Percentiles rank a stretch among this genome's conserved stretches.
phyloP scores from a whole-genome alignment of 2,329 filamentous ascomycete genomes.

The Curvularia eragrostidis region DNA sequence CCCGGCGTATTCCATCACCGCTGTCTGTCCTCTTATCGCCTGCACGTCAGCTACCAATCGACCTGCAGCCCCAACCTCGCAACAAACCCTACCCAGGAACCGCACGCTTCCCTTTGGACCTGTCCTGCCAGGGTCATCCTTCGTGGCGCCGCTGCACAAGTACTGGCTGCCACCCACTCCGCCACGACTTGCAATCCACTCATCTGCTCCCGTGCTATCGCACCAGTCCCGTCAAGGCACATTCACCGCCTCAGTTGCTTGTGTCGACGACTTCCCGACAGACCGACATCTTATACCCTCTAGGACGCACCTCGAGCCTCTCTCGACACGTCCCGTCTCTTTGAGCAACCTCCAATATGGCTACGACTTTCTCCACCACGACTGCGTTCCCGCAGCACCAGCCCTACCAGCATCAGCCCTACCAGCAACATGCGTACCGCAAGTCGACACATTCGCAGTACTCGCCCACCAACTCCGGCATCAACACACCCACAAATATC shows the following conservation, averaged over 20 bases:
- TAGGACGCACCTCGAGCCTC: not conserved
- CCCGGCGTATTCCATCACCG: constrained; percentile 41
- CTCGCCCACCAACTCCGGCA: constrained; percentile 54
- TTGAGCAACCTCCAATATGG: constrained; percentile 34
- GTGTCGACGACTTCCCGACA: constrained; percentile 27
- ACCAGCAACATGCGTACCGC: constrained; percentile 46
- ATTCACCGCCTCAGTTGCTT: constrained; percentile 27
- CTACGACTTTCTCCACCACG: constrained; percentile 44
- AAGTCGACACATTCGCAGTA: constrained; percentile 47
- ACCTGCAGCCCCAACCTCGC: constrained; percentile 29
- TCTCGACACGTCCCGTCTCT: constrained; percentile 1
- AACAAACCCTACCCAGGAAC: constrained; percentile 23
- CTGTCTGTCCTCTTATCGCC: constrained; percentile 44
- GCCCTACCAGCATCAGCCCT: constrained; percentile 43
- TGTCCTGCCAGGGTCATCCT: constrained; percentile 23
- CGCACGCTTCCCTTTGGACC: constrained; percentile 28
- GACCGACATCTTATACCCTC: constrained; percentile 7
- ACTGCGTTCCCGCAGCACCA: constrained; percentile 39
- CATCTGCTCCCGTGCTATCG: constrained; percentile 15
- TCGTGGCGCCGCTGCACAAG: constrained; percentile 29
- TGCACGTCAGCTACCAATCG: constrained; percentile 45
- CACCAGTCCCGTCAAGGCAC: constrained; percentile 16
- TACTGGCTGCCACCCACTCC: constrained; percentile 24
- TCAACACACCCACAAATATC: constrained; percentile 61
- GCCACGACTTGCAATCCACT: constrained; percentile 14